Evolutionary conservation across 129 eudicot species (phyloP).

Genomic region (Lactuca saligna): DNA sequence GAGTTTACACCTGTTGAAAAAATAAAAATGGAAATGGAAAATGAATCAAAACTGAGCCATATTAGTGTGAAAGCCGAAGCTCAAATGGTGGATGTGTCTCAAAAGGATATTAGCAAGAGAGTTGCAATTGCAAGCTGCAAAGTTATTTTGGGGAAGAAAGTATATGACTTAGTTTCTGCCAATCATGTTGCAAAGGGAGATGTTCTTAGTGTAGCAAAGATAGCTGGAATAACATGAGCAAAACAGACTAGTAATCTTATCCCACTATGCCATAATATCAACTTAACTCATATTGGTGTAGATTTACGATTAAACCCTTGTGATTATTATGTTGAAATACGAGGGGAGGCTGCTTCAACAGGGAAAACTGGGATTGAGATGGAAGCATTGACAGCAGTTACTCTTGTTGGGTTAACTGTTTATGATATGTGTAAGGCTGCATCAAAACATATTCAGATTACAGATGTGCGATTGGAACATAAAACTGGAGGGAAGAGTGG

Average conservation of each 20-base stretch:
- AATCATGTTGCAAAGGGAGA: constrained; percentile 17
- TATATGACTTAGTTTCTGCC: constrained; percentile 75
- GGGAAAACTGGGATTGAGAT: constrained; percentile 49
- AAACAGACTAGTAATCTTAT: constrained; percentile 86
- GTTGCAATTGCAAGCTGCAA: constrained; percentile 86
- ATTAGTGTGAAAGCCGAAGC: constrained; percentile 71
- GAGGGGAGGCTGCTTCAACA: too few species aligned
- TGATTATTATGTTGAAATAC: constrained; percentile 48
- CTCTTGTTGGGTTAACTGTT: constrained; percentile 83
- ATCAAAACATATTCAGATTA: constrained; percentile 76
- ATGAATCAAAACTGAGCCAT: constrained; percentile 51
- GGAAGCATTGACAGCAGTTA: constrained; percentile 95
- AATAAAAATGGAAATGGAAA: neutral
- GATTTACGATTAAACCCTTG: constrained; percentile 53
- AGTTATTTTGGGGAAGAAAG: constrained; percentile 68
- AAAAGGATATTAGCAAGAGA: constrained; percentile 69
- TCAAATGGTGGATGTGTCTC: constrained; percentile 87
- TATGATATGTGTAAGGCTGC: constrained; percentile 99
- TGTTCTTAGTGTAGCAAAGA: too few species aligned
- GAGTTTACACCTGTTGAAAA: constrained; percentile 17
- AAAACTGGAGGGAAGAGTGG: constrained; percentile 95
- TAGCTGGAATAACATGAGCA: constrained; percentile 47
- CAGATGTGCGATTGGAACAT: constrained; percentile 60
- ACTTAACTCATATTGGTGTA: constrained; percentile 57
- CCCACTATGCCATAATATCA: constrained; percentile 85